A percentile compares a stretch with the other conserved stretches of the same genome.
phyloP scores from a whole-genome alignment of 306 rosid genomes.

The Trifolium subterraneum region DNA sequence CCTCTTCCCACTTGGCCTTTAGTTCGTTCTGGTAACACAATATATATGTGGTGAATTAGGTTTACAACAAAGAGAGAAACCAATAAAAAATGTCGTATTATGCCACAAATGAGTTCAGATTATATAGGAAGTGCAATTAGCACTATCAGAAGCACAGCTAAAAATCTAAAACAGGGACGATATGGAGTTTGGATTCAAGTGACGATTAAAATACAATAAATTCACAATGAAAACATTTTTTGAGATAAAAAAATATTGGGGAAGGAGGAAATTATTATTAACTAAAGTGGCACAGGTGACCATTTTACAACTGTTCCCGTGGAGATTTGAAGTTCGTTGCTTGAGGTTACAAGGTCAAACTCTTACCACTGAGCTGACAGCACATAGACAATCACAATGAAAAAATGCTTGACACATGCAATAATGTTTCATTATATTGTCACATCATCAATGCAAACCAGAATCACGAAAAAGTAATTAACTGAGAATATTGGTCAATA shows the following conservation, averaged over 20 bases:
- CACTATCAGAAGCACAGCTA: not conserved
- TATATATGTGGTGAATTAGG: slow-evolving; percentile 4
- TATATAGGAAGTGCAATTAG: not conserved
- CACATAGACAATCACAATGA: too few species aligned
- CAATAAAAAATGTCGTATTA: not conserved
- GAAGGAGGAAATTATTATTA: too few species aligned
- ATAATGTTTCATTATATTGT: not conserved
- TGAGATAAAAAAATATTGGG: too few species aligned
- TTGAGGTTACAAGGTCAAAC: too few species aligned
- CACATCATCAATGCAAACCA: slow-evolving; percentile 2
- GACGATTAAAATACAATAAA: not conserved
- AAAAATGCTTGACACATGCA: not conserved
- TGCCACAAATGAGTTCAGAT: not conserved
- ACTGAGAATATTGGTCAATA: not conserved
- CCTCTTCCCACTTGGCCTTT: slow-evolving; percentile 77
- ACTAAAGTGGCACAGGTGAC: too few species aligned
- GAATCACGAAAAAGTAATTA: not conserved
- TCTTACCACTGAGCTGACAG: too few species aligned
- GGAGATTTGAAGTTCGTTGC: too few species aligned
- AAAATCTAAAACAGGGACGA: not conserved
- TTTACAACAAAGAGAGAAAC: not conserved
- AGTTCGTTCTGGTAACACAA: slow-evolving; percentile 63
- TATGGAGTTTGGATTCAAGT: not conserved
- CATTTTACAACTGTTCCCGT: too few species aligned
- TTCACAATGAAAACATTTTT: too few species aligned